Percentiles rank a stretch among this genome's conserved stretches.
Conservation (phyloP, 2,329 filamentous ascomycete species). For the Anthostomella pinea region DNA sequence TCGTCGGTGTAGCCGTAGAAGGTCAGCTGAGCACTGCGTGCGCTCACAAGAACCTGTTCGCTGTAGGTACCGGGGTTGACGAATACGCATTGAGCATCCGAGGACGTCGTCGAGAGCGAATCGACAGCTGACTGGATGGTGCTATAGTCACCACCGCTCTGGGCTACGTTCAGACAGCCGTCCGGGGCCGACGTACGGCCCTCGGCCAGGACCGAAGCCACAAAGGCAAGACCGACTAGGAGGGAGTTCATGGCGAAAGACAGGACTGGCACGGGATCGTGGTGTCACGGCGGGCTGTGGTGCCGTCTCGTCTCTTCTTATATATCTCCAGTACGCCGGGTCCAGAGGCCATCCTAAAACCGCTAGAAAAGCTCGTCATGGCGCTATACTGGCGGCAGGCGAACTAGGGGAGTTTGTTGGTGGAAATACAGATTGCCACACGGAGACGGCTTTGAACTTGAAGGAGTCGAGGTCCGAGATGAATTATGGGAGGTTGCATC, state of each 20-base stretch:
- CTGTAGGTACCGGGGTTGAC: constrained; percentile 58
- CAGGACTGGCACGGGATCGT: background rate
- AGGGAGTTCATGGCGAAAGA: constrained; percentile 15
- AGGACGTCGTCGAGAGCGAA: constrained; percentile 49
- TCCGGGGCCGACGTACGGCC: constrained; percentile 39
- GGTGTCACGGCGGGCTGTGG: no score
- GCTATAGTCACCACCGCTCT: constrained; percentile 33
- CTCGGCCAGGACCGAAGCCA: constrained; percentile 24
- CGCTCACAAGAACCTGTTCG: constrained; percentile 55
- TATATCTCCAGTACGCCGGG: no score
- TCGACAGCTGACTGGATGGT: constrained; percentile 55
- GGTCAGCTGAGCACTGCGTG: constrained; percentile 46
- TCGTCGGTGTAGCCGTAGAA: constrained; percentile 58
- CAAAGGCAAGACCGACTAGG: constrained; percentile 12
- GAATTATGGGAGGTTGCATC: no score
- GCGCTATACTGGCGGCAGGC: no score
- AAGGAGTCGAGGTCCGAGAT: no score
- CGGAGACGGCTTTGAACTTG: no score
- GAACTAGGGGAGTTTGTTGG: no score
- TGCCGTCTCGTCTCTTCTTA: background rate
- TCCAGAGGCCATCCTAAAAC: no score
- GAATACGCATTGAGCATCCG: constrained; percentile 56
- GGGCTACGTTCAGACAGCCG: constrained; percentile 47
- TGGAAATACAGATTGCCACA: no score
- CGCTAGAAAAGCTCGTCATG: no score